Conservation (phyloP, 768 basidiomycete species). For the Epithele typhae region DNA sequence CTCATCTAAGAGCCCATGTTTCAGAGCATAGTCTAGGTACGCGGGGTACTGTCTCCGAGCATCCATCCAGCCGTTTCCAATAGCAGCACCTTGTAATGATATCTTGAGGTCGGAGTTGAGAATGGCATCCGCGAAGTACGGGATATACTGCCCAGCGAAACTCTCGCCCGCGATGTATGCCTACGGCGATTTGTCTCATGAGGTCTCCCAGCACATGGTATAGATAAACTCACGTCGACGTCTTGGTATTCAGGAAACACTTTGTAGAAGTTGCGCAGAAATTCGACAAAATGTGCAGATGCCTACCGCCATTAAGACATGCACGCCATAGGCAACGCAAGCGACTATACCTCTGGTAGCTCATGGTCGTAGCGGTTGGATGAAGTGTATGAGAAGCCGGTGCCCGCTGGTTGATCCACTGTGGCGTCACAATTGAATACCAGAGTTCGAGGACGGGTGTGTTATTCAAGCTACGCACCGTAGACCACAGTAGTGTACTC, state of each 20-base stretch:
- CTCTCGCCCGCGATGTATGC: constrained; percentile 96
- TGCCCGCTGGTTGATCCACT: constrained; percentile 99
- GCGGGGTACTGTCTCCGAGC: constrained; percentile 82
- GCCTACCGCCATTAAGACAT: constrained; percentile 43
- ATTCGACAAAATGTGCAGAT: constrained; percentile 72
- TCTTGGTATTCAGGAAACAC: constrained; percentile 85
- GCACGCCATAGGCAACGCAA: too few relatives aligned
- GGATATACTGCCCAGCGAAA: constrained; percentile 97
- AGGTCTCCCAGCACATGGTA: background rate
- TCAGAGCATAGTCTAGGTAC: constrained; percentile 81
- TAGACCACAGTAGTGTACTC: constrained; percentile 95
- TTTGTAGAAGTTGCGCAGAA: constrained; percentile 81
- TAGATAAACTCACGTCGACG: constrained; percentile 62
- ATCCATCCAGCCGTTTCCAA: constrained; percentile 99
- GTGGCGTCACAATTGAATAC: constrained; percentile 3
- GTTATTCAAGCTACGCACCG: constrained; percentile 45
- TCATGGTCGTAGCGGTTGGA: constrained; percentile 84
- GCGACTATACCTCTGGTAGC: constrained; percentile 51
- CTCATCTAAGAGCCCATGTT: constrained; percentile 71
- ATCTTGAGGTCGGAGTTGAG: constrained; percentile 55
- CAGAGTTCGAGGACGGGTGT: background rate
- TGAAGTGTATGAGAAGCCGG: constrained; percentile 87
- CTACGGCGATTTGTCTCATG: constrained; percentile 35
- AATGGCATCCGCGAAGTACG: constrained; percentile 86
- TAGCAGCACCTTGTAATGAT: constrained; percentile 75